Conservation (phyloP, 2,329 filamentous ascomycete species). For the Pseudofabraea citricarpa region DNA sequence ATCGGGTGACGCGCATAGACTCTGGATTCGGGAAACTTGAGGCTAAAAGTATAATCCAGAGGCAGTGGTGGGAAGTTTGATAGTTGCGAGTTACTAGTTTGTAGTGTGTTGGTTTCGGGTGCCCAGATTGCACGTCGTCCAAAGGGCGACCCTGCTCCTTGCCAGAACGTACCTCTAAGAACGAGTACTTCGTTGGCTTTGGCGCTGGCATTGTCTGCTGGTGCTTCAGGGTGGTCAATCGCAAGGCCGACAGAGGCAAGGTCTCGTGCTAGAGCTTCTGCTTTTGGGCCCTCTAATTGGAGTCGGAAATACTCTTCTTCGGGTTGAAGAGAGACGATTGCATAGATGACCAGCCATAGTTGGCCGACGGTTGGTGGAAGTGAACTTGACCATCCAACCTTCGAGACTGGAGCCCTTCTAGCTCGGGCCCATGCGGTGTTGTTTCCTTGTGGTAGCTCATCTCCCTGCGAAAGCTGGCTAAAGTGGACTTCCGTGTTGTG, state of each 20-base stretch:
- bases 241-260: constrained; percentile 38
- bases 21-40: constrained; percentile 17
- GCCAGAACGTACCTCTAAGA: constrained; percentile 60
- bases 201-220: constrained; percentile 6
- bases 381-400: constrained; percentile 34
- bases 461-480: background rate
- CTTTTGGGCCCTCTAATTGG: constrained; percentile 31
- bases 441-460: constrained; percentile 24
- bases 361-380: constrained; percentile 36
- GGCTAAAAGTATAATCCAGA: constrained; percentile 37
- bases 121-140: constrained; percentile 59
- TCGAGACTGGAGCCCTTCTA: constrained; percentile 36
- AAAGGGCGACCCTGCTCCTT: constrained; percentile 63
- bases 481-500: constrained; percentile 1
- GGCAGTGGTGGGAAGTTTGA: constrained; percentile 34
- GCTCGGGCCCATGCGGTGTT: constrained; percentile 37
- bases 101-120: constrained; percentile 30
- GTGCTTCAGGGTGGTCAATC: constrained; percentile 30
- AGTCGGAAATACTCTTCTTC: constrained; percentile 39
- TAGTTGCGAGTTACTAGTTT: constrained; percentile 27
- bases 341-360: constrained; percentile 41
- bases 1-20: constrained; percentile 63
- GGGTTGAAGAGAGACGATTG: constrained; percentile 37
- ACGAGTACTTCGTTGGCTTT: constrained; percentile 39
- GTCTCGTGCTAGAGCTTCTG: constrained; percentile 32